Conservation (phyloP, 108 stramenopile species). For the Nitzschia sp. region DNA sequence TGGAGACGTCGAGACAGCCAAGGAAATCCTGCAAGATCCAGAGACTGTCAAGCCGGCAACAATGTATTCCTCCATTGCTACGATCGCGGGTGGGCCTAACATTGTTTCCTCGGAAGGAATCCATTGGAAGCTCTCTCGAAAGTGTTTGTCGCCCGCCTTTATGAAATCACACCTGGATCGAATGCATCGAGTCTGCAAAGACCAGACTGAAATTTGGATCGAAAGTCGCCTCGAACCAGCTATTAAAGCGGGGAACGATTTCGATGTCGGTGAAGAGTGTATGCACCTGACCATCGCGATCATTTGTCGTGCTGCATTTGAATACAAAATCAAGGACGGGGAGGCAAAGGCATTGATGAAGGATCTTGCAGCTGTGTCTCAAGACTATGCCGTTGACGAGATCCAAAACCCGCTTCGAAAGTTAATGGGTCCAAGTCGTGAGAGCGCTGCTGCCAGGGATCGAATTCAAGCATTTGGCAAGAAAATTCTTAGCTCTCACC, state of each 20-base stretch:
- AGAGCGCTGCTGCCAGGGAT: slow-evolving; percentile 1
- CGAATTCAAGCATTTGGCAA: slow-evolving; percentile 20
- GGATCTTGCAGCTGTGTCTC: slow-evolving; percentile 24
- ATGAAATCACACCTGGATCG: slow-evolving; percentile 31
- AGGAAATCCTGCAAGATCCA: slow-evolving; percentile 44
- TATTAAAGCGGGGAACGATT: slow-evolving; percentile 9
- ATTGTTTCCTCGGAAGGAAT: slow-evolving; percentile 39
- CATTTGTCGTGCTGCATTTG: slow-evolving; percentile 52
- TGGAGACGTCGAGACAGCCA: slow-evolving; percentile 33
- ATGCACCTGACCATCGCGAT: slow-evolving; percentile 38
- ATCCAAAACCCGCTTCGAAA: slow-evolving; percentile 7
- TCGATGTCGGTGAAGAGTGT: slow-evolving; percentile 48
- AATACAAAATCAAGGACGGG: slow-evolving; percentile 31
- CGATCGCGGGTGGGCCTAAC: slow-evolving; percentile 29
- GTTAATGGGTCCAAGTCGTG: slow-evolving; percentile 15
- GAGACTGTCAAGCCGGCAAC: slow-evolving; percentile 21
- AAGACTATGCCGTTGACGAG: slow-evolving; percentile 12
- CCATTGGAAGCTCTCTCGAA: slow-evolving; percentile 46
- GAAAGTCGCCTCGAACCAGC: slow-evolving; percentile 19
- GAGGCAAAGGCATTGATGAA: slow-evolving; percentile 21
- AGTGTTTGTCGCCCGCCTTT: slow-evolving; percentile 43
- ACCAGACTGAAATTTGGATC: slow-evolving; percentile 43
- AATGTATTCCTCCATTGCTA: slow-evolving; percentile 20
- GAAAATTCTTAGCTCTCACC: slow-evolving; percentile 29
- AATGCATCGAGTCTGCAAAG: slow-evolving; percentile 35